A percentile compares a stretch with the other conserved stretches of the same genome.
phyloP scores from a whole-genome alignment of 495 filamentous ascomycete species.

The Aspergillus mulundensis region DNA sequence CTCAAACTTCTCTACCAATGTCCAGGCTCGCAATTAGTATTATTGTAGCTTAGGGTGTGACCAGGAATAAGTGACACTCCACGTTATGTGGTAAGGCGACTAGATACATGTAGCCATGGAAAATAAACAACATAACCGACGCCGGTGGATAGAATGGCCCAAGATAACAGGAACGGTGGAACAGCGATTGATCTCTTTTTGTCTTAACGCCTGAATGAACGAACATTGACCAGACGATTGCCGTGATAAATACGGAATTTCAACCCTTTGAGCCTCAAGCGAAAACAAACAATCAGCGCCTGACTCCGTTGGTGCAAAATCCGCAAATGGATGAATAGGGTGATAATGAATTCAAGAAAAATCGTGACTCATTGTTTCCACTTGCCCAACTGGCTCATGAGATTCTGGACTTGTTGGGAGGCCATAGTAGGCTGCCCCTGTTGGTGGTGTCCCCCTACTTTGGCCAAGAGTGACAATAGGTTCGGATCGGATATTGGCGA shows the following conservation, averaged over 20 bases:
- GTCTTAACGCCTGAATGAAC: neutral
- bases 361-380: slow-evolving; percentile 53
- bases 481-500: slow-evolving; percentile 38
- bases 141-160: neutral
- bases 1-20: slow-evolving; percentile 1
- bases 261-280: slow-evolving; percentile 14
- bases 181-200: neutral
- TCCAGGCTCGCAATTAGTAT: slow-evolving; percentile 2
- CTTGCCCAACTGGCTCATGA: slow-evolving; percentile 58
- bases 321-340: slow-evolving; percentile 7
- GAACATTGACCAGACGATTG: neutral
- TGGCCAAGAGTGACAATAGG: slow-evolving; percentile 44
- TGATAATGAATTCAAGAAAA: slow-evolving; percentile 23
- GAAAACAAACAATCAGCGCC: slow-evolving; percentile 19
- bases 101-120: neutral
- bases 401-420: slow-evolving; percentile 51
- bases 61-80: neutral
- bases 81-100: neutral
- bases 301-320: slow-evolving; percentile 12
- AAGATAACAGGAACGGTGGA: neutral
- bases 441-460: slow-evolving; percentile 36
- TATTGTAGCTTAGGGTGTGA: neutral
- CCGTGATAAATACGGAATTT: slow-evolving; percentile 9
- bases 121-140: neutral
- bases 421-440: slow-evolving; percentile 35